Evolutionary conservation across 106 monocot species (phyloP).

Genomic region (Acorus calamus): DNA sequence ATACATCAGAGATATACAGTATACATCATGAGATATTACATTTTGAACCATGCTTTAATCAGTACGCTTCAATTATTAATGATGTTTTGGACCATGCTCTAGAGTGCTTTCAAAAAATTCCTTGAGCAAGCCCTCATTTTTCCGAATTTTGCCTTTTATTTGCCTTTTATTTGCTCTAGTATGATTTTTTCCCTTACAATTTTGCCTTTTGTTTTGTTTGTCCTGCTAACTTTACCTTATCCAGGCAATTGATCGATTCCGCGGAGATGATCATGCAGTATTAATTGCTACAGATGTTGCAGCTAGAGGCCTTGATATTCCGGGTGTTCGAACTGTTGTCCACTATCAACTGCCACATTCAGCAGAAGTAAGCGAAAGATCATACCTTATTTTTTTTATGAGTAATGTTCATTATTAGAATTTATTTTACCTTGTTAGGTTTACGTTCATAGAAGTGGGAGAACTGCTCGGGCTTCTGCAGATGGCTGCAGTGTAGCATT

Average conservation of each 20-base stretch:
- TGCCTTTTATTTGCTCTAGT: too few species aligned
- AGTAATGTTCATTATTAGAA: neutral
- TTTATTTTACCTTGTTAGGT: constrained; percentile 34
- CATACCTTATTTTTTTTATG: neutral
- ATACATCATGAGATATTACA: too few species aligned
- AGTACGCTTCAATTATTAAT: too few species aligned
- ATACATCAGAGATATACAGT: too few species aligned
- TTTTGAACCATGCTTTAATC: too few species aligned
- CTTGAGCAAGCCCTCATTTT: too few species aligned
- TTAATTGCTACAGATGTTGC: constrained; percentile 96
- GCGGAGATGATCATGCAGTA: constrained; percentile 61
- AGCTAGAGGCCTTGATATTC: constrained; percentile 95
- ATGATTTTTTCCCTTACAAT: too few species aligned
- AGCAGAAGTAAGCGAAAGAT: constrained; percentile 53
- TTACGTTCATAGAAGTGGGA: constrained; percentile 91
- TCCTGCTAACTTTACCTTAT: constrained; percentile 1
- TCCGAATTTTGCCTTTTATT: too few species aligned
- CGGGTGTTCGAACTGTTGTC: constrained; percentile 85
- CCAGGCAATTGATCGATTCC: constrained; percentile 94
- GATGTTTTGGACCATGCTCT: too few species aligned
- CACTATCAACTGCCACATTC: constrained; percentile 99
- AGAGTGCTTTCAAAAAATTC: too few species aligned
- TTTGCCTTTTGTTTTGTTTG: neutral
- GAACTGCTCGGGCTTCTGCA: constrained; percentile 70
- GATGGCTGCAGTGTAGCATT: constrained; percentile 85